These are phyloP conservation scores for Neofusicoccum umdonicola DNA, from an alignment of 2,329 filamentous ascomycete genomes.

Conservation along the genomic window DNA sequence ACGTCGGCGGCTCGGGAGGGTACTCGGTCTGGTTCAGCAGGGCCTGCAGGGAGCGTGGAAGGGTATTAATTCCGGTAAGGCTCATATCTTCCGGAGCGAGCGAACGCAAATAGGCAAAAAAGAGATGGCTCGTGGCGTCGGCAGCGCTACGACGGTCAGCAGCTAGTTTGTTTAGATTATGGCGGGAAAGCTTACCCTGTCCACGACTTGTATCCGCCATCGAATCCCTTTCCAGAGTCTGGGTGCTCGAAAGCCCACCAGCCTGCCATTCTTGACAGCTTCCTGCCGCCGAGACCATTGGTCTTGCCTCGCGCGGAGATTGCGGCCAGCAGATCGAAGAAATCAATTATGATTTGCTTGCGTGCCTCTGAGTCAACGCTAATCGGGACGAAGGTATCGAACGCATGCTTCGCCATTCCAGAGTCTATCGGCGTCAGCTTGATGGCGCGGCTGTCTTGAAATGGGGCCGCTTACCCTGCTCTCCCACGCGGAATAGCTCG, in stretches of 20 bases:
- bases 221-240: constrained; percentile 86
- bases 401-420: constrained; percentile 84
- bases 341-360: constrained; percentile 88
- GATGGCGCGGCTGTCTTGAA: constrained; percentile 11
- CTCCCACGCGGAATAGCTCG: constrained; percentile 90
- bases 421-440: constrained; percentile 62
- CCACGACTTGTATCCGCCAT: constrained; percentile 91
- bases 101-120: constrained; percentile 94
- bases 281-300: constrained; percentile 89
- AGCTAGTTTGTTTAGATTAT: constrained; percentile 25
- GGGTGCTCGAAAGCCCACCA: constrained; percentile 98
- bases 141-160: constrained; percentile 63
- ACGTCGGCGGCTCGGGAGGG: constrained; percentile 72
- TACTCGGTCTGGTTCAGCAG: constrained; percentile 92
- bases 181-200: constrained; percentile 57
- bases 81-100: constrained; percentile 75
- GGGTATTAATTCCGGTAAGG: constrained; percentile 74
- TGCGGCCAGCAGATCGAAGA: constrained; percentile 89
- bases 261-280: constrained; percentile 89
- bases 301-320: constrained; percentile 89
- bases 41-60: constrained; percentile 88
- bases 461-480: constrained; percentile 64
- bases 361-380: constrained; percentile 85
- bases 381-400: constrained; percentile 93
- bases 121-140: constrained; percentile 92